Evolutionary conservation across 257 asterid species (phyloP), one percentile per base, ranked within the genome.

Genomic region (Cynanchum wilfordii): DNA sequence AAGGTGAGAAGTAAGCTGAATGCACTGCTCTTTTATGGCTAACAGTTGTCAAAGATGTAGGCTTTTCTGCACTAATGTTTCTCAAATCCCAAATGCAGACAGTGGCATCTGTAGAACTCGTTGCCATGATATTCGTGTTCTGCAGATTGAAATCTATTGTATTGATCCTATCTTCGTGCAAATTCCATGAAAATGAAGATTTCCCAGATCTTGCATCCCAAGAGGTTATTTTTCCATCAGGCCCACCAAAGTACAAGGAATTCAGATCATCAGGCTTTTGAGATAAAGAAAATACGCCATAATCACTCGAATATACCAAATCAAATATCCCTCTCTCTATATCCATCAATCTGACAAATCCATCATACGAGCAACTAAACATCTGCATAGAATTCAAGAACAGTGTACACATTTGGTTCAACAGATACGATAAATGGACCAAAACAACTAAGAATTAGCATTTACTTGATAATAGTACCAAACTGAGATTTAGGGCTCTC

Each of bases 11-110:
- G 80, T 88, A 89, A 77, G 98, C 96, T 62, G 98, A 87, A 73
- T 91, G 88, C 73, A 93, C 90, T 73, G 91, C 84, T 78, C 89
- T 83, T 77, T 81, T 74, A 79, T 93, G 98, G 74, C 44, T 60
- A 79, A 89, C 75, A 49, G 81, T 80, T 74, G 57, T 85, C 83
- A 93, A 72, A 52, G 90, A 70, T 59, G 76, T 73, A 40, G 82
- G 83, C 66, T 69, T 79, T 54, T 78, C 71, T 36, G 81, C 82
- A 71, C 78, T 72, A 69, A 86, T 79, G 60, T 66, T 70, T 80
- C 97, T 85, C 89, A 94, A 79, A 83, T 94, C 98, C 98, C 99
- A 91, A 74, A 94, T 85, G 82, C 95, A 86, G 78, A 93, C 99
- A 62, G 93, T 85, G 72, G 89, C 87, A 77, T 91, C 96, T 24